Base-by-base conservation (phyloP, 176 grass and related monocot genomes). In the Luzula sylvatica region DNA sequence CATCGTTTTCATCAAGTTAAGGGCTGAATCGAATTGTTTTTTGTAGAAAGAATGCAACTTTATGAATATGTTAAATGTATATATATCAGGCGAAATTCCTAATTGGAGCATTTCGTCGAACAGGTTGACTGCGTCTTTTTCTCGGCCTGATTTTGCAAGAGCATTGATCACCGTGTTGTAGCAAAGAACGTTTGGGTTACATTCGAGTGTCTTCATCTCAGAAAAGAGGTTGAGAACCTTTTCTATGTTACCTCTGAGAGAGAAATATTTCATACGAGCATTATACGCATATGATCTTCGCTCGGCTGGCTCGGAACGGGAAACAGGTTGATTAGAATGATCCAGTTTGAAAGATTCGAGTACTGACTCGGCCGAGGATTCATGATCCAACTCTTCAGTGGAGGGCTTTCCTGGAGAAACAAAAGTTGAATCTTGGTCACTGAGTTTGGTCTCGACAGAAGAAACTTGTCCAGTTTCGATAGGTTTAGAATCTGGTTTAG, bases 151-250 rank as follows among this genome's bases (percentile, higher is more conserved):
- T 46, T 65, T 69, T 22, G 56, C 79, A 6, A 84, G 63, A 50
- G 76, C 79, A 43, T 95, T 95, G 72, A 87, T 73, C 38, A 83
- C 76, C 12, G 79, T 87, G 76, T 87, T 95, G 76, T 81, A 88
- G 69, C 83, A 81, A 43, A 95, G 72, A 23, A 88, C 83, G 48
- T 66, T 72, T 23, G 75, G 75, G 0, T 38, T 12, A 12, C 48
- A 1, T 15, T 45, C 22, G 8, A 44, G 58, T 25, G 16, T 0
- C 56, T 39, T 72, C 65, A 94, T 72, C 60, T 94, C 79, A 28
- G 26, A 24, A 63, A 87, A 87, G 64, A 87, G 58, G 7, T 28
- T 51, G 27, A 78, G 46, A 14, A 94, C 75, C 48, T 75, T 24
- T 5, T 65, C 65, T 8, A 81, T 49, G 3, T 80, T 73, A 17